phyloP scores from a whole-genome alignment of 345 rosid species.

The Camelina laxa region DNA sequence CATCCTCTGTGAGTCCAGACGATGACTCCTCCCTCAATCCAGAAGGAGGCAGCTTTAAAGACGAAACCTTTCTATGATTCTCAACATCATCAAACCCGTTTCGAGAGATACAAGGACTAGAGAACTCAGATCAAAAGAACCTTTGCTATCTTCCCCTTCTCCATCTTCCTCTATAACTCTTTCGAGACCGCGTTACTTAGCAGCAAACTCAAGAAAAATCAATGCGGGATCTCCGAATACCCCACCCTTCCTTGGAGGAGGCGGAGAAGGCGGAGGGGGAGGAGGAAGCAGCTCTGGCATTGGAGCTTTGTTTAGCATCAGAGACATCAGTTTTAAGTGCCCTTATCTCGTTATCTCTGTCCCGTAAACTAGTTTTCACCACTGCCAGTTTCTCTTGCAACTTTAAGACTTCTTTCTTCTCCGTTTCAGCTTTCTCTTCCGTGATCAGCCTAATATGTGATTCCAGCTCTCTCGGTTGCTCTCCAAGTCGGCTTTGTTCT shows the following conservation, averaged over 20 bases:
- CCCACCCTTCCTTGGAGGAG: slow-evolving; percentile 28
- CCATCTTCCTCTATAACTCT: slow-evolving; percentile 33
- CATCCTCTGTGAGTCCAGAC: slow-evolving; percentile 25
- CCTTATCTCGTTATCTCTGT: slow-evolving; percentile 70
- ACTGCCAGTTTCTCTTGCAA: slow-evolving; percentile 59
- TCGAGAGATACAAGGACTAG: slow-evolving; percentile 20
- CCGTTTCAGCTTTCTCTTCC: slow-evolving; percentile 53
- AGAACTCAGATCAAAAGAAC: slow-evolving; percentile 42
- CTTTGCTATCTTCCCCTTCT: slow-evolving; percentile 42
- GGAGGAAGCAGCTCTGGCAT: slow-evolving; percentile 45
- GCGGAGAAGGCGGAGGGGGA: too few species aligned
- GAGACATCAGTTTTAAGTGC: slow-evolving; percentile 59
- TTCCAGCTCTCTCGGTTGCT: slow-evolving; percentile 67
- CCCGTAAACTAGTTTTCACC: slow-evolving; percentile 66
- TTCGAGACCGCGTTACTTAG: slow-evolving; percentile 28
- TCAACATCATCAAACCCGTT: background rate
- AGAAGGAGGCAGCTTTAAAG: slow-evolving; percentile 30
- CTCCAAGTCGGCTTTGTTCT: slow-evolving; percentile 49
- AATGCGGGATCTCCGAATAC: slow-evolving; percentile 40
- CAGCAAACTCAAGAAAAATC: slow-evolving; percentile 40
- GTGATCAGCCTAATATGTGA: slow-evolving; percentile 54
- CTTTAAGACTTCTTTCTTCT: slow-evolving; percentile 56
- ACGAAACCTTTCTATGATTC: background rate
- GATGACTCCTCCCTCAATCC: slow-evolving; percentile 13
- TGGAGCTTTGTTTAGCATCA: slow-evolving; percentile 54